phyloP scores from a whole-genome alignment of 208 protist genomes.

The Crithidia expoeki region DNA sequence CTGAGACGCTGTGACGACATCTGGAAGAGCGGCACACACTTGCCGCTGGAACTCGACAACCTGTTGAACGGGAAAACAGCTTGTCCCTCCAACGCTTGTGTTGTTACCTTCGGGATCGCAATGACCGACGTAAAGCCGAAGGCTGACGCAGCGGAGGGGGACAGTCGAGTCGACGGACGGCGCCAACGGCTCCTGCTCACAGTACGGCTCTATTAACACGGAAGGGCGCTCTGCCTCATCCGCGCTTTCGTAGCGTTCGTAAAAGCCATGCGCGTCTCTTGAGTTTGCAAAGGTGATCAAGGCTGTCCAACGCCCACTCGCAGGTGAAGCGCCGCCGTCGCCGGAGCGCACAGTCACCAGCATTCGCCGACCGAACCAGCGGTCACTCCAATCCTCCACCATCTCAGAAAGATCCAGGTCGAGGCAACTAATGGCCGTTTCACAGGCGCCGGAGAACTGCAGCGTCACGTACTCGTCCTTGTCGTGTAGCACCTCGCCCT shows the following conservation, averaged over 20 bases:
- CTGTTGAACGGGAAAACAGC: not conserved
- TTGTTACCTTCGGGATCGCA: not conserved
- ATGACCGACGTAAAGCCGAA: slow-evolving; percentile 10
- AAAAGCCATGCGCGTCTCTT: slow-evolving; percentile 3
- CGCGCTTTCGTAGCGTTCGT: not conserved
- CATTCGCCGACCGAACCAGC: slow-evolving; percentile 6
- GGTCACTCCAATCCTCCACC: slow-evolving; percentile 11
- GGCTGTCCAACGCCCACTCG: slow-evolving; percentile 6
- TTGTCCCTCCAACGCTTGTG: not conserved
- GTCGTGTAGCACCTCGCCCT: slow-evolving; percentile 15
- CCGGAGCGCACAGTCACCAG: slow-evolving; percentile 9
- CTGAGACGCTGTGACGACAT: not conserved
- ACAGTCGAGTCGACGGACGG: not conserved
- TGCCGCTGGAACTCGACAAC: slow-evolving; percentile 1
- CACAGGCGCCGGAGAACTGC: slow-evolving; percentile 11
- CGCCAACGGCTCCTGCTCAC: slow-evolving; percentile 13
- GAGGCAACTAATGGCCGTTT: slow-evolving; percentile 4
- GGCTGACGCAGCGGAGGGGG: slow-evolving; percentile 4
- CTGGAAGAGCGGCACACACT: slow-evolving; percentile 6
- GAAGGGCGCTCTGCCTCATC: not conserved
- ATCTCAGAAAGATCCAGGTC: slow-evolving; percentile 13
- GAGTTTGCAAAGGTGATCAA: slow-evolving; percentile 12
- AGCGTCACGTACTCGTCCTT: slow-evolving; percentile 21
- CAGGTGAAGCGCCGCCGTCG: slow-evolving; percentile 7
- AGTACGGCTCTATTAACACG: slow-evolving; percentile 7